These are phyloP conservation scores for Aspergillaceae sp. DNA, from an alignment of 2,329 filamentous ascomycete species.

Conservation along the genomic window DNA sequence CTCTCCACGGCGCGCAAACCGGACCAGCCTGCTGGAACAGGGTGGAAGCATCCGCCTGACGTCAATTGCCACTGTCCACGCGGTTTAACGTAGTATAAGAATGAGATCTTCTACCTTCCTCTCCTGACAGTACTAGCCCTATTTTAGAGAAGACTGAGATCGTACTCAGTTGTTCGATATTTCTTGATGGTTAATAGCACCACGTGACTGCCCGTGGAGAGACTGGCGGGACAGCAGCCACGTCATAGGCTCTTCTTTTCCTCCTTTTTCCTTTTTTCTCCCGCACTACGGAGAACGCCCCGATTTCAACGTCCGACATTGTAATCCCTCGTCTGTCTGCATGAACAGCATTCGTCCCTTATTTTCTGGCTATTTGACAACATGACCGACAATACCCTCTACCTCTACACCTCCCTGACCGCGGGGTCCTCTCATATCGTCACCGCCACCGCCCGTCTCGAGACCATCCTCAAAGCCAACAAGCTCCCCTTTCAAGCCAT, in stretches of 20 bases:
- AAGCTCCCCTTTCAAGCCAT: slow-evolving; percentile 87
- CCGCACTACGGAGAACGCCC: slow-evolving; percentile 5
- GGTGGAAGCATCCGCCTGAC: slow-evolving; percentile 8
- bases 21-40: neutral
- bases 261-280: neutral
- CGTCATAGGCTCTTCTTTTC: slow-evolving; percentile 1
- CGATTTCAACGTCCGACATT: neutral
- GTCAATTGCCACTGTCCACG: slow-evolving; percentile 14
- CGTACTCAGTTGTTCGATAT: neutral
- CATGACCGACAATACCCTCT: slow-evolving; percentile 56
- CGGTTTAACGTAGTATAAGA: neutral
- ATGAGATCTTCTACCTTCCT: too few relatives aligned
- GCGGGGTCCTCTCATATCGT: slow-evolving; percentile 93
- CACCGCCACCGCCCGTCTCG: slow-evolving; percentile 87
- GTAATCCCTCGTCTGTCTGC: too few relatives aligned
- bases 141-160: neutral
- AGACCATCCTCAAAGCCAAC: slow-evolving; percentile 93
- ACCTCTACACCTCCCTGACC: slow-evolving; percentile 92
- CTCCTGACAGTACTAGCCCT: too few relatives aligned
- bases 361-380: slow-evolving; percentile 1
- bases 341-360: too few relatives aligned
- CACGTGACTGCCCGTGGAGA: neutral
- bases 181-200: slow-evolving; percentile 1
- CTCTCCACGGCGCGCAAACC: neutral
- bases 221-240: slow-evolving; percentile 1